Evolutionary conservation across 208 protist species (phyloP).

Genomic region (Angomonas deanei): DNA sequence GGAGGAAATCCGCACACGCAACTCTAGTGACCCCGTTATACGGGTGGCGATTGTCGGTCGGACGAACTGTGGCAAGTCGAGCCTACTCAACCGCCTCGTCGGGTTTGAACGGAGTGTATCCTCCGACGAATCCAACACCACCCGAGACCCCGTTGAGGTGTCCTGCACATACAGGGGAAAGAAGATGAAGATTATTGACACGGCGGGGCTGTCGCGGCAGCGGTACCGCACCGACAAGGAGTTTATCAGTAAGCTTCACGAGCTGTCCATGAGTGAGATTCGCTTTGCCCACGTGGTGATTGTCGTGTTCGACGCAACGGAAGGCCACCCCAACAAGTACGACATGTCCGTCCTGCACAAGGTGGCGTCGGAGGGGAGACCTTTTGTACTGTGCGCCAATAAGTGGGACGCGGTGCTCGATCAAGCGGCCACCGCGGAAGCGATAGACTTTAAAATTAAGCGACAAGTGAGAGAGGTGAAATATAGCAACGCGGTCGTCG

Average conservation of each 20-base stretch:
- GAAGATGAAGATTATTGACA: slow-evolving; percentile 89
- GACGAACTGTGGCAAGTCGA: slow-evolving; percentile 92
- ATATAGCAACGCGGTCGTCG: slow-evolving; percentile 86
- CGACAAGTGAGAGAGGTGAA: slow-evolving; percentile 87
- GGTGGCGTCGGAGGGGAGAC: slow-evolving; percentile 75
- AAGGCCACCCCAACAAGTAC: slow-evolving; percentile 90
- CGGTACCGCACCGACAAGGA: slow-evolving; percentile 75
- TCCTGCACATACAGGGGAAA: slow-evolving; percentile 83
- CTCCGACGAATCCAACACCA: slow-evolving; percentile 82
- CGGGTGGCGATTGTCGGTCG: slow-evolving; percentile 90
- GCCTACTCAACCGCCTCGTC: slow-evolving; percentile 90
- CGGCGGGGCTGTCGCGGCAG: slow-evolving; percentile 71
- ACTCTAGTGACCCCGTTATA: slow-evolving; percentile 76
- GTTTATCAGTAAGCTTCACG: slow-evolving; percentile 78
- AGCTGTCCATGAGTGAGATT: slow-evolving; percentile 72
- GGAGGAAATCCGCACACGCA: slow-evolving; percentile 84
- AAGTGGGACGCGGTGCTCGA: slow-evolving; percentile 92
- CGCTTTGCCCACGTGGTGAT: slow-evolving; percentile 84
- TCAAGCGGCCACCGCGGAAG: slow-evolving; percentile 81
- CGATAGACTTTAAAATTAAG: slow-evolving; percentile 92
- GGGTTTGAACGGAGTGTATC: slow-evolving; percentile 86
- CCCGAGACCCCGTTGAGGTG: slow-evolving; percentile 88
- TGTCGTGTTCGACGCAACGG: slow-evolving; percentile 89
- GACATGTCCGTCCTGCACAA: slow-evolving; percentile 88
- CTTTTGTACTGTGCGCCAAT: slow-evolving; percentile 87